Base-by-base conservation (phyloP, 192 early-diverging fungal species). In the Backusella psychrophila region DNA sequence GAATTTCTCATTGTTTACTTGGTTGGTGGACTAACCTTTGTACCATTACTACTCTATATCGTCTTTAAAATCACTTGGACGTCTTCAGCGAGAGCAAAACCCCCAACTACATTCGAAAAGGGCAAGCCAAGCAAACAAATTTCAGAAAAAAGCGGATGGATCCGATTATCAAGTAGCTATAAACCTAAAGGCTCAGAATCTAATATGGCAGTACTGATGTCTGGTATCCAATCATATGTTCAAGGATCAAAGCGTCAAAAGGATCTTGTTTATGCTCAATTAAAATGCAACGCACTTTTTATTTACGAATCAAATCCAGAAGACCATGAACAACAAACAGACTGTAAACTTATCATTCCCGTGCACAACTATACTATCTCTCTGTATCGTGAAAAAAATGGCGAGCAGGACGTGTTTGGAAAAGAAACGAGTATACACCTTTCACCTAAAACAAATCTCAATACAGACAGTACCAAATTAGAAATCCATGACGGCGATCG, bases 201-300 rank as follows among this genome's bases (percentile, higher is more conserved):
- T 1, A 73, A 29, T 72, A 31, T 80, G 0, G 15, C 53, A 3
- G 44, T 39, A 9, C 34, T 81, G 56, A 80, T 72, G 26, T 19
- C 44, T 31, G 42, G 42, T 1, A 42, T 72, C 17, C 70, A 77
- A 53, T 67, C 73, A 6, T 78, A 78, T 56, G 70, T 39, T 49
- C 70, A 39, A 46, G 39, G 39, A 3, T 33, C 21, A 29, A 39
- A 66, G 73, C 39, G 78, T 35, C 69, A 83, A 83, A 78, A 79
- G 75, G 69, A 77, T 76, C 46, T 52, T 42, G 52, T 41, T 96
- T 90, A 72, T 77, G 93, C 82, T 4, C 91, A 94, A 0, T 81
- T 97, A 74, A 92, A 91, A 52, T 89, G 91, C 71, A 88, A 92
- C 38, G 90, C 91, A 19, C 86, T 97, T 73, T 92, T 94, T 44